phyloP scores from a whole-genome alignment of 2,329 filamentous ascomycete genomes.

The Cladosporium cucumerinum region DNA sequence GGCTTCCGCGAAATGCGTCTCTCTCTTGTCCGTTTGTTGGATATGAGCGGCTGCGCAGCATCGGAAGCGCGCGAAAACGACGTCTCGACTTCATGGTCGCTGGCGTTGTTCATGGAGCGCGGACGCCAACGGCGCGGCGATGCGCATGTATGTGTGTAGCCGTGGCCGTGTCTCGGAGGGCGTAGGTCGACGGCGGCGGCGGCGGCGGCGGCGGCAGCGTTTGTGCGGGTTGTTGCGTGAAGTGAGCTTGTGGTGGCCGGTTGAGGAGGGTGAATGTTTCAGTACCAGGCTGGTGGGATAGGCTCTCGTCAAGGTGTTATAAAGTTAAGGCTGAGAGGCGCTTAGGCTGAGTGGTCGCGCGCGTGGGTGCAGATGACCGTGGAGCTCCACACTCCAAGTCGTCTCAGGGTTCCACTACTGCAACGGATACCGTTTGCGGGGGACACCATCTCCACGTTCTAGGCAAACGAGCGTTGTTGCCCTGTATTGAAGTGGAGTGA shows the following conservation, averaged over 20 bases:
- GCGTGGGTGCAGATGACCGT: background rate
- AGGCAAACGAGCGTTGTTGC: background rate
- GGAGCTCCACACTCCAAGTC: background rate
- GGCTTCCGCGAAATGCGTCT: constrained; percentile 25
- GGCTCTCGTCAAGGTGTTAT: background rate
- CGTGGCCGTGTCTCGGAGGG: constrained; percentile 7
- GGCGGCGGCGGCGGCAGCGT: background rate
- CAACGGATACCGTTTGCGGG: background rate
- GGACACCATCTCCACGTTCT: background rate
- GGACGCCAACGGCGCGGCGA: constrained; percentile 13
- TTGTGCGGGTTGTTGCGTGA: background rate
- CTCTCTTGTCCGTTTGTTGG: constrained; percentile 8
- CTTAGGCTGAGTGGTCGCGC: constrained; percentile 1
- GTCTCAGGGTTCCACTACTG: background rate
- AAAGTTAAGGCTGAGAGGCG: constrained; percentile 1
- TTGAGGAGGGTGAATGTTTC: background rate
- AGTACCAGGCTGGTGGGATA: background rate
- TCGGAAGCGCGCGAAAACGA: background rate
- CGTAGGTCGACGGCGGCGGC: background rate
- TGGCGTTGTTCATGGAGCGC: constrained; percentile 15
- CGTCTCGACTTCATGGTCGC: constrained; percentile 6
- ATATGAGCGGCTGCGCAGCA: background rate
- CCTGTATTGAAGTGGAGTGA: background rate
- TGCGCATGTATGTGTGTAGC: constrained; percentile 15
- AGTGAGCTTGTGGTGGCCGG: background rate